A percentile compares a stretch with the other conserved stretches of the same genome.
These are phyloP conservation scores for Santalum album DNA, from an alignment of 164 flowering plant genomes.

Conservation along the genomic window DNA sequence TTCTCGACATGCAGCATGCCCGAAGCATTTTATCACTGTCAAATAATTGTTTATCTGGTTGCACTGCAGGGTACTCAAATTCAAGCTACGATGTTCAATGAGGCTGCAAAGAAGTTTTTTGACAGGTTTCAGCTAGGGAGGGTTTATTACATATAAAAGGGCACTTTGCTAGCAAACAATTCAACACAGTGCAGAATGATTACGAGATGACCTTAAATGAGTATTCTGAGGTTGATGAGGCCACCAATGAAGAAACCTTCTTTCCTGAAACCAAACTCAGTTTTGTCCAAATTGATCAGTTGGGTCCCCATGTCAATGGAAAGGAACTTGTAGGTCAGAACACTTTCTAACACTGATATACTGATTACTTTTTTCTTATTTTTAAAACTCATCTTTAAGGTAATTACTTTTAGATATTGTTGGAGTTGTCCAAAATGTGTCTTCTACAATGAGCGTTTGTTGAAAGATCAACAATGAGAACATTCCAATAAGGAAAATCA, in stretches of 20 bases:
- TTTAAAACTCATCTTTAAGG: background rate
- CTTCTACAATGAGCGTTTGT: conserved; percentile 64
- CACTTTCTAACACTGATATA: background rate
- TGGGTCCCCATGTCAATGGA: conserved; percentile 74
- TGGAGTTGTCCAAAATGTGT: conserved; percentile 87
- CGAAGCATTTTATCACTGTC: no score
- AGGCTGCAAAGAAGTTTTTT: conserved; percentile 79
- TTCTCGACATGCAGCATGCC: background rate
- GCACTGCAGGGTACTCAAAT: conserved; percentile 85
- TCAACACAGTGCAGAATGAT: conserved; percentile 81
- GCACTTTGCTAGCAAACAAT: conserved; percentile 87
- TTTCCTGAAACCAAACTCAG: conserved; percentile 69
- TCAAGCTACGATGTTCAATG: conserved; percentile 97
- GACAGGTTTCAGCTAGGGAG: conserved; percentile 72
- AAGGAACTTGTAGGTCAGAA: conserved; percentile 69
- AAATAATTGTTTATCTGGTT: background rate
- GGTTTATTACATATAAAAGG: conserved; percentile 84
- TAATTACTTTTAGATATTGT: conserved; percentile 49
- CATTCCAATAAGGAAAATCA: conserved; percentile 37
- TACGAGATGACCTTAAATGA: conserved; percentile 95
- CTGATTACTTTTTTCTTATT: background rate
- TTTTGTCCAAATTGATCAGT: conserved; percentile 72
- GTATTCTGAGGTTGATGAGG: conserved; percentile 84
- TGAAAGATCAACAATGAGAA: conserved; percentile 76
- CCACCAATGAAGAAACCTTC: conserved; percentile 47